Evolutionary conservation across 1,284 basidiomycete genomes (phyloP), one percentile per base, ranked within the genome.

Genomic region (Rhodotorula sp.): DNA sequence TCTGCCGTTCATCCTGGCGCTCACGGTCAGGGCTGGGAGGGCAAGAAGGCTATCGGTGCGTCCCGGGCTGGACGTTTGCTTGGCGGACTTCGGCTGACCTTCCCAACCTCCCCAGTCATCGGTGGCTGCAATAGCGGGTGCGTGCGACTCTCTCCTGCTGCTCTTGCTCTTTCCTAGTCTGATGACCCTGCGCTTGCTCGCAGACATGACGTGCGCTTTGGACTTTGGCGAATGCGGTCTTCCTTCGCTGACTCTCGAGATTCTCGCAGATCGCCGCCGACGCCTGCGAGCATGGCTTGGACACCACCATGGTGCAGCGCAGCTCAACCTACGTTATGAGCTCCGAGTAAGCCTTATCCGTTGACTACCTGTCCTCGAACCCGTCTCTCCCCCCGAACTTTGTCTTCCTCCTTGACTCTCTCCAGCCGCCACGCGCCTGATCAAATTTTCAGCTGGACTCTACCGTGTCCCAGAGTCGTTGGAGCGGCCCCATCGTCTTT

Each of bases 231-330:
- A 13, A 3, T 30, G 27, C 17, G 9, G 30, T 20, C 29, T 13
- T 54, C 32, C 10, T 22, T 54, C 2, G 30, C 47, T 46, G 58
- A 36, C 24, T 34, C 32, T 6, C 54, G 13, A 19, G 9, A 9
- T 27, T 8, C 44, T 6, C 66, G 51, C 63, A 68, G 32, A 74
- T 74, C 49, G 68, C 71, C 6, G 73, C 72, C 32, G 79, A 80
- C 58, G 75, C 80, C 30, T 76, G 71, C 73, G 77, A 80, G 60
- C 64, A 78, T 51, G 79, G 78, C 30, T 64, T 73, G 62, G 72
- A 79, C 36, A 74, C 75, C 2, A 80, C 80, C 19, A 78, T 80
- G 47, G 75, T 80, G 13, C 80, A 81, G 66, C 67, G 80, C 13
- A 81, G 80, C 5, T 75, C 78, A 10, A 83, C 82, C 2, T 81